phyloP scores from a whole-genome alignment of 2,329 filamentous ascomycete genomes.

The Penicillium sp. region DNA sequence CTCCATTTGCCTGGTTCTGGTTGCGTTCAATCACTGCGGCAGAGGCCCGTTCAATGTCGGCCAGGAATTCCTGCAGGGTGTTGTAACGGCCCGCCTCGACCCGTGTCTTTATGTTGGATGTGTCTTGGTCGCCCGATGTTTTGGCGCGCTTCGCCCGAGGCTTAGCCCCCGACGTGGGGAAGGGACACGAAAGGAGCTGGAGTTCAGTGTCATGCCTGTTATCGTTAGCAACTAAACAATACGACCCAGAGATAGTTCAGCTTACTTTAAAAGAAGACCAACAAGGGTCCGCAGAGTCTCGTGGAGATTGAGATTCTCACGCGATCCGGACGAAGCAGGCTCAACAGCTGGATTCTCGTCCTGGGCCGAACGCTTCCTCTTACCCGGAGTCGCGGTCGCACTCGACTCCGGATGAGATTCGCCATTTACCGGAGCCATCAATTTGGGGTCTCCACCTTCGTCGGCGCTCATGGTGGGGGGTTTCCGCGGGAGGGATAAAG shows the following conservation, averaged over 20 bases:
- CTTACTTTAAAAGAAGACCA: constrained; percentile 33
- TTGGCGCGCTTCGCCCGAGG: constrained; percentile 47
- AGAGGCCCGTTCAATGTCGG: constrained; percentile 45
- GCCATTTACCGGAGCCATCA: constrained; percentile 36
- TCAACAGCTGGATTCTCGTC: constrained; percentile 32
- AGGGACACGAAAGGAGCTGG: constrained; percentile 42
- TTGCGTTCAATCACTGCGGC: constrained; percentile 38
- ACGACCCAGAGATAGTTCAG: constrained; percentile 2
- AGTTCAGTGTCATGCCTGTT: constrained; percentile 45
- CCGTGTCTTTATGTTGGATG: constrained; percentile 39
- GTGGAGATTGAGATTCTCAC: constrained; percentile 34
- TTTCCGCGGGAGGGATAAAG: constrained; percentile 24
- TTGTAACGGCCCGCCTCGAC: constrained; percentile 40
- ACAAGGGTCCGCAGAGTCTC: constrained; percentile 39
- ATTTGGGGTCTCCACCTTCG: constrained; percentile 32
- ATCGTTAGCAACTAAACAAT: constrained; percentile 18
- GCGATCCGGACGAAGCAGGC: constrained; percentile 22
- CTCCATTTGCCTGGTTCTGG: constrained; percentile 31
- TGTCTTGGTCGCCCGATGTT: constrained; percentile 36
- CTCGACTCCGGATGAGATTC: constrained; percentile 33
- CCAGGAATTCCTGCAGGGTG: constrained; percentile 43
- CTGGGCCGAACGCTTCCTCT: constrained; percentile 43
- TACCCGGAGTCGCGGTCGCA: constrained; percentile 37
- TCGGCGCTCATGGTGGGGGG: constrained; percentile 38
- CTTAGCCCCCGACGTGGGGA: constrained; percentile 38